A percentile compares a stretch with the other conserved stretches of the same genome.
Conservation (phyloP, 2,329 filamentous ascomycete genomes). For the Sphaceloma murrayae region DNA sequence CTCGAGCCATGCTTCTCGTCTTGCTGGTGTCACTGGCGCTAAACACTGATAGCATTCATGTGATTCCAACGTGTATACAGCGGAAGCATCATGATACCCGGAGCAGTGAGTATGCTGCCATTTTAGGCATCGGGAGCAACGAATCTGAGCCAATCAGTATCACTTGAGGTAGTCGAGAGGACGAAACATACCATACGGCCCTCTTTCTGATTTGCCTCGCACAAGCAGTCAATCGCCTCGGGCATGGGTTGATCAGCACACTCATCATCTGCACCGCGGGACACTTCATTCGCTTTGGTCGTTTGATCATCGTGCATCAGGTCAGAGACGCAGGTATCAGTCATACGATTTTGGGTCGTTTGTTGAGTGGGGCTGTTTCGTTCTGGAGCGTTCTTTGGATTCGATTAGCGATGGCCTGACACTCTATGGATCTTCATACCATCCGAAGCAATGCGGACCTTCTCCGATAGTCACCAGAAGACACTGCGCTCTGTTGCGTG, state of each 20-base stretch:
- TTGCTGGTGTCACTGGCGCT: too few relatives aligned
- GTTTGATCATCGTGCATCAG: neutral
- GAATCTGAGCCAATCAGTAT: neutral
- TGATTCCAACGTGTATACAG: too few relatives aligned
- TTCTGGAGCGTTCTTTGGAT: neutral
- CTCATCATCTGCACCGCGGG: too few relatives aligned
- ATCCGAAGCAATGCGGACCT: neutral
- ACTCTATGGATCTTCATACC: too few relatives aligned
- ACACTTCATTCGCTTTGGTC: neutral
- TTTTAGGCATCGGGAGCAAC: neutral
- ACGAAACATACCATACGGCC: neutral
- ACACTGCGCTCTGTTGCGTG: neutral
- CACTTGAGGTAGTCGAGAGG: too few relatives aligned
- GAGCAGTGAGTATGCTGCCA: conserved; percentile 6
- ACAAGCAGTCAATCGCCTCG: too few relatives aligned
- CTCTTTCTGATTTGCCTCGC: too few relatives aligned
- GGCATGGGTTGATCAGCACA: too few relatives aligned
- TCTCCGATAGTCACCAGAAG: neutral
- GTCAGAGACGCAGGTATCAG: neutral
- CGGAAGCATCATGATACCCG: neutral
- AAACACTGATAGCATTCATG: neutral
- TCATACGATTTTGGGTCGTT: conserved; percentile 1
- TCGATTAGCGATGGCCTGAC: too few relatives aligned
- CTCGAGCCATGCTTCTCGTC: too few relatives aligned
- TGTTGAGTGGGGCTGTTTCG: neutral